Base-by-base conservation (phyloP, 352 stramenopile species). In the Globisporangium barbulae region DNA sequence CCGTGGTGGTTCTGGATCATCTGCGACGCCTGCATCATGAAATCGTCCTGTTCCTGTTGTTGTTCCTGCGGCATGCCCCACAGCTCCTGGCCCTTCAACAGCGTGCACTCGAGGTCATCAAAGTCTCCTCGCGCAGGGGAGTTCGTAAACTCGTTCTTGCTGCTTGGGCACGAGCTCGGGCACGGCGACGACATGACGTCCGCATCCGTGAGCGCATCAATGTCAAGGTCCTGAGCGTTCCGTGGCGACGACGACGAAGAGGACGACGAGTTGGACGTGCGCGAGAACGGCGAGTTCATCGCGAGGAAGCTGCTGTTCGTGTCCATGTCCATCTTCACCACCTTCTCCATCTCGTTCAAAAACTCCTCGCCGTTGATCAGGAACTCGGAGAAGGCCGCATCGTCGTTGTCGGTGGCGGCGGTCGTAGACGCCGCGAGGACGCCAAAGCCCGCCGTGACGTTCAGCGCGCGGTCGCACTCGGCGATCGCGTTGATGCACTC, bases 341-440 rank as follows among this genome's bases (percentile, higher is more conserved):
- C 71, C 47, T 82, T 78, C 50, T 85, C 76, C 72, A 85, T 78
- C 33, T 85, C 74, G 25, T 69, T 61, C 13, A 89, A 53, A 60
- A 89, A 83, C n/a, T 83, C 71, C 53, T 89, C 81, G 33, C 73
- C 69, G 61, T 85, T 75, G 63, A 88, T 67, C 59, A 89, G 44
- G 21, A 90, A 81, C 1, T 73, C 77, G 31, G 72, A 59, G 47
- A 81, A 63, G 42, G 19, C 42, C 19, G 42, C 42, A 22, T 48
- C 42, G 42, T 22, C 42, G 9, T 41, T 41, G 5, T 83, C 74
- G 57, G 81, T 69, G 10, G 68, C 61, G 0, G 28, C 31, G 22
- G 31, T n/a, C 19, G 57, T 13, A 5, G 48, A n/a, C 1, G 21
- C 15, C 19, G 25, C n/a, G 8, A 41, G 35, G 35, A 54, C 39